Percentiles rank a stretch among this genome's conserved stretches.
These are phyloP conservation scores for Byssochlamys sp. DNA, from an alignment of 2,329 filamentous ascomycete genomes.

Conservation along the genomic window DNA sequence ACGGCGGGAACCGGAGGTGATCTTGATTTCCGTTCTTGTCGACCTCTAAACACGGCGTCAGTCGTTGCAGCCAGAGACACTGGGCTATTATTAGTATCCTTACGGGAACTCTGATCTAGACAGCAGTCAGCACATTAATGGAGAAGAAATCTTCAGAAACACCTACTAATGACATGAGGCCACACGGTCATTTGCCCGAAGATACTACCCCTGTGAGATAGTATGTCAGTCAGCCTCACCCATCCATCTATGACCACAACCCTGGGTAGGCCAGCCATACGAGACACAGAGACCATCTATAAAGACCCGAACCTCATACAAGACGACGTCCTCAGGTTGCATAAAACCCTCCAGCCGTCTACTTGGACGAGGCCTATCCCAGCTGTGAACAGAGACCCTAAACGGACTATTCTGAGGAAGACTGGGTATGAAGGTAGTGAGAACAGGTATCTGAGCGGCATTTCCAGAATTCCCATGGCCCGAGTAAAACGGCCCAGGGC, in stretches of 20 bases:
- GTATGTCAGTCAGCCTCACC: neutral
- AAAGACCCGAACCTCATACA: conserved; percentile 58
- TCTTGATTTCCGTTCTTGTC: conserved; percentile 51
- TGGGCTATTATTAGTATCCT: conserved; percentile 12
- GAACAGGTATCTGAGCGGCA: conserved; percentile 46
- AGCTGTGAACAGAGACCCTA: conserved; percentile 65
- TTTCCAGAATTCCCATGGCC: conserved; percentile 17
- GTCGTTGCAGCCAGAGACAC: conserved; percentile 28
- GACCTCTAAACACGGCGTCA: conserved; percentile 20
- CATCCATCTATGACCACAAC: neutral
- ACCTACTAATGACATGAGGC: conserved; percentile 46
- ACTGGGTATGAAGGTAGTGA: conserved; percentile 64
- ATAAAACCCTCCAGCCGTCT: conserved; percentile 48
- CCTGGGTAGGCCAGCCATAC: conserved; percentile 31
- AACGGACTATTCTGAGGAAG: conserved; percentile 51
- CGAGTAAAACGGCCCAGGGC: conserved; percentile 14
- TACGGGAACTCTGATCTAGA: conserved; percentile 29
- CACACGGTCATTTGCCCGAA: conserved; percentile 44
- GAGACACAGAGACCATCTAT: conserved; percentile 57
- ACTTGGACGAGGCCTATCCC: conserved; percentile 54
- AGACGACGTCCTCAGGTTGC: conserved; percentile 46
- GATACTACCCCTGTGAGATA: conserved; percentile 41
- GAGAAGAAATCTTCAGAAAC: neutral
- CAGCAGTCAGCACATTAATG: conserved; percentile 3
- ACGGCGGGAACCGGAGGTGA: conserved; percentile 61